These are phyloP conservation scores for Funneliformis caledonium DNA, from an alignment of 371 early-diverging fungal species.

Conservation along the genomic window DNA sequence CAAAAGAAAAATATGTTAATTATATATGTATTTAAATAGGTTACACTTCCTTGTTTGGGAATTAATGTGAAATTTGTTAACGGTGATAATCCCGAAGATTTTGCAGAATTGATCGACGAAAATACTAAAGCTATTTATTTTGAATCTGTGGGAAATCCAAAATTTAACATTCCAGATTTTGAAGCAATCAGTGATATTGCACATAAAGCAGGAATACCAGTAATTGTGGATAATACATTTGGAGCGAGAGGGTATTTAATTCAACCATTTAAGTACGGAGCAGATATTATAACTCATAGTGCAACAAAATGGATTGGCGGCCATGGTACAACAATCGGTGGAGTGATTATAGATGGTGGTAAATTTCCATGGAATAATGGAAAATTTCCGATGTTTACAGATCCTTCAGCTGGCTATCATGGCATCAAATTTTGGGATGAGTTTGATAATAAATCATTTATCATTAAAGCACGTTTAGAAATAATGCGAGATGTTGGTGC, in stretches of 20 bases:
- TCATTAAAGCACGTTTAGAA: slow-evolving; percentile 79
- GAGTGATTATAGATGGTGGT: slow-evolving; percentile 84
- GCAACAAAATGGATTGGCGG: slow-evolving; percentile 94
- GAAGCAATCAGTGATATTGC: slow-evolving; percentile 75
- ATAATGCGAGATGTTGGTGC: slow-evolving; percentile 83
- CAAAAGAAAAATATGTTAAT: background rate
- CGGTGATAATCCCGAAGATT: slow-evolving; percentile 71
- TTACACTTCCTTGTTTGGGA: slow-evolving; percentile 75
- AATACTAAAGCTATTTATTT: slow-evolving; percentile 86
- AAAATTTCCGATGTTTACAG: slow-evolving; percentile 85
- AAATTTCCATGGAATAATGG: slow-evolving; percentile 88
- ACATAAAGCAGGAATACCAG: slow-evolving; percentile 80
- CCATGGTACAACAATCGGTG: slow-evolving; percentile 85
- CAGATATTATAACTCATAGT: slow-evolving; percentile 88
- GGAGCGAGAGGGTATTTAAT: slow-evolving; percentile 84
- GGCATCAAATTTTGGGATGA: slow-evolving; percentile 86
- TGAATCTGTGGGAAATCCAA: slow-evolving; percentile 89
- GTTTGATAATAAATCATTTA: slow-evolving; percentile 77
- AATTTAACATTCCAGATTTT: slow-evolving; percentile 83
- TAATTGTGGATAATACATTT: slow-evolving; percentile 88
- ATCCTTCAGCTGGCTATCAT: slow-evolving; percentile 84
- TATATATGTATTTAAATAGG: background rate
- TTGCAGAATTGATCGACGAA: slow-evolving; percentile 76
- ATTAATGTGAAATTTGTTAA: slow-evolving; percentile 77
- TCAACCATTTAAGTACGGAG: slow-evolving; percentile 88